Evolutionary conservation across 148 eudicot genomes (phyloP).

Genomic region (Camellia sinensis): DNA sequence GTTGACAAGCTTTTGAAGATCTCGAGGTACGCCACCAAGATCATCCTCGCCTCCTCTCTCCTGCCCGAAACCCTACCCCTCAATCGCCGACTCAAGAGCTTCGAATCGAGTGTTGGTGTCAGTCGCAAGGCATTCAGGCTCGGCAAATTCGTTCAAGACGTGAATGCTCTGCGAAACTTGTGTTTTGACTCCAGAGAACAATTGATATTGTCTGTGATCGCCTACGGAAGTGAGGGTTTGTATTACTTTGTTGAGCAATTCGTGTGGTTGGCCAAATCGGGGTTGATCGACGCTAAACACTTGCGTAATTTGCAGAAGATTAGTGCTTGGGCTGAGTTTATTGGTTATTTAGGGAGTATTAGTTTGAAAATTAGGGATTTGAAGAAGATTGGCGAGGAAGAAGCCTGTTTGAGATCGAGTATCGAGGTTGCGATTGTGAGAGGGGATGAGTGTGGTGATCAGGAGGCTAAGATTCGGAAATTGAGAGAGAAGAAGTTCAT

Average conservation of each 20-base stretch:
- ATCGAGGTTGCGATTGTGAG: conserved; percentile 39
- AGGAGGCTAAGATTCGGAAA: conserved; percentile 32
- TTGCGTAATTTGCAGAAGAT: conserved; percentile 35
- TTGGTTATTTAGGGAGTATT: conserved; percentile 77
- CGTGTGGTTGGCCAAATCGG: conserved; percentile 80
- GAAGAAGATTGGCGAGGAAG: conserved; percentile 43
- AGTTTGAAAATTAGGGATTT: conserved; percentile 66
- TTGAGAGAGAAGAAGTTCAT: conserved; percentile 60
- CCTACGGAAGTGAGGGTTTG: conserved; percentile 86
- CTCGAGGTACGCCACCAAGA: conserved; percentile 80
- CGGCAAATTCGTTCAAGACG: conserved; percentile 83
- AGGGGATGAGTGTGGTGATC: conserved; percentile 37
- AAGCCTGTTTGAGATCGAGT: conserved; percentile 43
- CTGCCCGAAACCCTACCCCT: conserved; percentile 40
- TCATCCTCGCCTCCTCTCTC: conserved; percentile 59
- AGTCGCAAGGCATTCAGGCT: conserved; percentile 94
- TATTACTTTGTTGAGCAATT: conserved; percentile 85
- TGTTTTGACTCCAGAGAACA: background rate
- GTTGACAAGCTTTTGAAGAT: conserved; percentile 90
- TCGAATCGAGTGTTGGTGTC: conserved; percentile 78
- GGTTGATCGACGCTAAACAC: conserved; percentile 46
- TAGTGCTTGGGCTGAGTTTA: conserved; percentile 86
- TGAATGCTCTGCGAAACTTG: conserved; percentile 55
- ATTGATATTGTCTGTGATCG: conserved; percentile 38
- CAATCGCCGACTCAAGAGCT: conserved; percentile 47